Evolutionary conservation across 208 protist genomes (phyloP).

Genomic region (Acanthamoeba sp.): DNA sequence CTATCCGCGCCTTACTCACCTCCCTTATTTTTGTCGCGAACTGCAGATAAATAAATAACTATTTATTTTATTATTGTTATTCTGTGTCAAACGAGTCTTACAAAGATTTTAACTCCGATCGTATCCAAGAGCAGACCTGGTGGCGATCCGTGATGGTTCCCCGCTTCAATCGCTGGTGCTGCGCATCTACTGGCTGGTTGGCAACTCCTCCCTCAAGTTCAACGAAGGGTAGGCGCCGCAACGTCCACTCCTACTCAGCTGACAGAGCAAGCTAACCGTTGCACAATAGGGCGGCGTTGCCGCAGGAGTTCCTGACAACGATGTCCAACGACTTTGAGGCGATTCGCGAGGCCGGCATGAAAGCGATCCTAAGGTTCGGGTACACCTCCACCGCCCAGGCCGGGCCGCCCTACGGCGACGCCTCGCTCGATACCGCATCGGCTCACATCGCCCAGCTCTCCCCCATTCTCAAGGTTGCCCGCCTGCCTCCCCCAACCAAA

Average conservation of each 20-base stretch:
- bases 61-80: too few relatives aligned
- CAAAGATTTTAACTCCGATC: not conserved
- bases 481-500: not conserved
- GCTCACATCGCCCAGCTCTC: not conserved
- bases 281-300: not conserved
- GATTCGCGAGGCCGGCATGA: constrained; percentile 1
- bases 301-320: constrained; percentile 13
- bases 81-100: too few relatives aligned
- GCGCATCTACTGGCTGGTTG: constrained; percentile 17
- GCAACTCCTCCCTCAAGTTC: constrained; percentile 2
- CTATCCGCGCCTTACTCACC: not conserved
- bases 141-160: not conserved
- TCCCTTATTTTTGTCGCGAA: not conserved
- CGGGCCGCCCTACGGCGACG: not conserved
- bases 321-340: not conserved
- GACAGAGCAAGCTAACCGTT: not conserved
- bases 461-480: not conserved
- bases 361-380: not conserved
- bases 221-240: constrained; percentile 28
- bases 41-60: not conserved
- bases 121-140: not conserved
- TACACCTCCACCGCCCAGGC: not conserved
- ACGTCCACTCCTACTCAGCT: too few relatives aligned
- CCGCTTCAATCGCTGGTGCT: not conserved
- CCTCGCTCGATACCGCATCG: not conserved